Percentiles rank a stretch among this genome's conserved stretches.
phyloP scores from a whole-genome alignment of 2,329 filamentous ascomycete species.

The Ilyonectria robusta region DNA sequence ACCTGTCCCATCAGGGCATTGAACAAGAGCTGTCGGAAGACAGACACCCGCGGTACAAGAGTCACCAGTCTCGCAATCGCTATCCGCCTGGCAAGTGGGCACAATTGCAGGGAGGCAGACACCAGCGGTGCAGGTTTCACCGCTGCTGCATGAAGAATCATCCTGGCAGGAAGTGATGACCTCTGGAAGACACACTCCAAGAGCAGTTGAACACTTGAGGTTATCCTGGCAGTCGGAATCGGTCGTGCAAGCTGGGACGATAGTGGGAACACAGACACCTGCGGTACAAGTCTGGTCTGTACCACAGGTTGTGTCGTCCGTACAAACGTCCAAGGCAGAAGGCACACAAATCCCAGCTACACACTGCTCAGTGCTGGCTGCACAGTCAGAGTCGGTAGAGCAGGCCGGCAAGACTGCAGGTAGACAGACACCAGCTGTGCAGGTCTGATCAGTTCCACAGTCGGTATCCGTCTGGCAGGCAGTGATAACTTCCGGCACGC shows the following conservation, averaged over 20 bases:
- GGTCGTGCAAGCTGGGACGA: not conserved
- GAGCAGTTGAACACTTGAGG: not conserved
- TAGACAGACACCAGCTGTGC: constrained; percentile 7
- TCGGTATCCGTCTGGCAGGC: not conserved
- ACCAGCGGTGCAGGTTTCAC: not conserved
- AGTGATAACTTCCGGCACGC: not conserved
- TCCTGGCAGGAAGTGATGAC: not conserved
- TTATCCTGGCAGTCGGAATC: not conserved
- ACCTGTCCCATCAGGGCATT: not conserved
- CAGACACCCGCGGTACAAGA: constrained; percentile 4
- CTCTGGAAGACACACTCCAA: constrained; percentile 11
- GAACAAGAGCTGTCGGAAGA: not conserved
- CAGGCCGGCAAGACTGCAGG: constrained; percentile 3
- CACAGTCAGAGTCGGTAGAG: not conserved
- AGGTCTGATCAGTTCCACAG: not conserved
- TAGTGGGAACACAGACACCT: constrained; percentile 9
- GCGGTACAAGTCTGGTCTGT: constrained; percentile 2
- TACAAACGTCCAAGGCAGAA: constrained; percentile 6
- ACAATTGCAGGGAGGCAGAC: constrained; percentile 2
- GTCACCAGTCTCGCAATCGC: not conserved
- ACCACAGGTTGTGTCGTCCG: not conserved
- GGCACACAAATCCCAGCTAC: not conserved
- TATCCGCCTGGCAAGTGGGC: not conserved
- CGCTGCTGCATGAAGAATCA: not conserved
- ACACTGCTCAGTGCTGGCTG: not conserved